Evolutionary conservation across 163 green algal species (phyloP).

Genomic region (Scenedesmus sp.): DNA sequence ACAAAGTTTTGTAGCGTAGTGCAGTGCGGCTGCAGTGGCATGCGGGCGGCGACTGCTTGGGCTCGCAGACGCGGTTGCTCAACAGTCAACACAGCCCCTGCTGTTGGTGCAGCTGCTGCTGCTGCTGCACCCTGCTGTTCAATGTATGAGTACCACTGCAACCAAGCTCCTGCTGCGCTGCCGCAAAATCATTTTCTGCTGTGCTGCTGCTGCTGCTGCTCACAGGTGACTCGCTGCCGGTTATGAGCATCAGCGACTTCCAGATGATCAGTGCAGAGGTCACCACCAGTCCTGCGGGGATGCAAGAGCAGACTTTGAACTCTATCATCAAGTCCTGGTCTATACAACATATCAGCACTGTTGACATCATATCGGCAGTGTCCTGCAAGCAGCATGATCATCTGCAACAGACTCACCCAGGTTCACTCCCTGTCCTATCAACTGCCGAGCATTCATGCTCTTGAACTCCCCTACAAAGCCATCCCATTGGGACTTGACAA

Average conservation of each 20-base stretch:
- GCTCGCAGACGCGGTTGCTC: no score
- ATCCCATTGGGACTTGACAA: conserved; percentile 12
- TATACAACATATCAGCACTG: not conserved
- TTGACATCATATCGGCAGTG: no score
- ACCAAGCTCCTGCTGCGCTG: not conserved
- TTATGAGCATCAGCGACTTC: conserved; percentile 96
- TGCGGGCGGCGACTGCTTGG: not conserved
- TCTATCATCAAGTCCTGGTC: not conserved
- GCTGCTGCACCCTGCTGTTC: not conserved
- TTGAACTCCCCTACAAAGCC: conserved; percentile 35
- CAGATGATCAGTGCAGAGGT: conserved; percentile 98
- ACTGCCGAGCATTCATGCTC: conserved; percentile 78
- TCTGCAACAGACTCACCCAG: conserved; percentile 69
- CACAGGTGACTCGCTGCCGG: conserved; percentile 95
- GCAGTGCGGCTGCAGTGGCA: not conserved
- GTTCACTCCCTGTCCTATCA: conserved; percentile 81
- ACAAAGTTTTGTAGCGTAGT: no score
- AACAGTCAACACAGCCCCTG: not conserved
- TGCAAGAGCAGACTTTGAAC: not conserved
- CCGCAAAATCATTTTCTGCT: not conserved
- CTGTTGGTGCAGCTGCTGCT: not conserved
- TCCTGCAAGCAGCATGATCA: not conserved
- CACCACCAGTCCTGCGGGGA: conserved; percentile 90
- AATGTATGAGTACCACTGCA: not conserved
- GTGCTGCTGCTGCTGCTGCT: conserved; percentile 11